phyloP scores from a whole-genome alignment of 129 eudicot species.

The Oenanthe sinensis region DNA sequence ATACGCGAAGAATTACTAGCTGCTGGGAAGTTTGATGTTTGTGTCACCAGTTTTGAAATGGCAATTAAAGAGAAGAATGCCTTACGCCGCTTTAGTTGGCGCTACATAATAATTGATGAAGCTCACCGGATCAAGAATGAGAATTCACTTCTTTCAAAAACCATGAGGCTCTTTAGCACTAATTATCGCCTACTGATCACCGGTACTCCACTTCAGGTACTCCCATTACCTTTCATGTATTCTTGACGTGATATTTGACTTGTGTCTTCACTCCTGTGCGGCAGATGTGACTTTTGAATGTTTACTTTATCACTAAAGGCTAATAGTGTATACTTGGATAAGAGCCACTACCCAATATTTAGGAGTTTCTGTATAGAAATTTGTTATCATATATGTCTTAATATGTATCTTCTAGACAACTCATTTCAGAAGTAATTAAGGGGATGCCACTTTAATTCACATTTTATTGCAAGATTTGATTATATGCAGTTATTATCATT shows the following conservation, averaged over 20 bases:
- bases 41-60: conserved; percentile 99
- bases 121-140: conserved; percentile 98
- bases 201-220: conserved; percentile 97
- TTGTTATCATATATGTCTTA: neutral
- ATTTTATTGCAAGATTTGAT: neutral
- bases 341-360: neutral
- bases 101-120: conserved; percentile 96
- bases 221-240: neutral
- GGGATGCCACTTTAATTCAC: neutral
- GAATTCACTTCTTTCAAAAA: conserved; percentile 88
- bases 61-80: conserved; percentile 92
- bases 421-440: neutral
- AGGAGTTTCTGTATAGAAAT: neutral
- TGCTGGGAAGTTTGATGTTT: conserved; percentile 97
- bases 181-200: conserved; percentile 94
- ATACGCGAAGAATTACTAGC: conserved; percentile 88
- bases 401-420: neutral
- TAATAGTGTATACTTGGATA: neutral
- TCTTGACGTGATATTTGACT: neutral
- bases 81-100: conserved; percentile 96
- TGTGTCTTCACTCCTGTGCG: neutral
- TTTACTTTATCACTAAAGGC: neutral
- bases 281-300: neutral
- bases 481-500: neutral
- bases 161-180: conserved; percentile 87